phyloP scores from a whole-genome alignment of 164 flowering plant species.

The Vitis labrusca region DNA sequence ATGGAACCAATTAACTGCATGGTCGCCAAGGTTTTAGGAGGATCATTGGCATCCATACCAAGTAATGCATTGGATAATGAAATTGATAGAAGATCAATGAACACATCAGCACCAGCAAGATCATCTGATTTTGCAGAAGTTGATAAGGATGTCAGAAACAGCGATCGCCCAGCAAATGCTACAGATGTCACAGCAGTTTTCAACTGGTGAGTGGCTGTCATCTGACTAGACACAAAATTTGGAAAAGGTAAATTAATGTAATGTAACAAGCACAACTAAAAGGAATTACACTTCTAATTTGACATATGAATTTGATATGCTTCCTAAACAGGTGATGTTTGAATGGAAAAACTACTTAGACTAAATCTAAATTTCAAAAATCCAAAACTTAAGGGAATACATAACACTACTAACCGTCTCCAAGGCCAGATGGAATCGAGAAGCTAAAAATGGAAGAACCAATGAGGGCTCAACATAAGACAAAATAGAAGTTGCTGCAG shows the following conservation, averaged over 20 bases:
- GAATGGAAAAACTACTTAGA: not conserved
- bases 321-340: not conserved
- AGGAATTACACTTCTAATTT: not conserved
- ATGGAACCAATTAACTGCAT: conserved; percentile 94
- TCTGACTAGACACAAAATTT: conserved; percentile 49
- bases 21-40: conserved; percentile 96
- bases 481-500: conserved; percentile 84
- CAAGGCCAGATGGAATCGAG: conserved; percentile 90
- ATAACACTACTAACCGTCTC: conserved; percentile 77
- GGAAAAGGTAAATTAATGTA: conserved; percentile 21
- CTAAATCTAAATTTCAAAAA: not conserved
- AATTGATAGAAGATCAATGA: conserved; percentile 56
- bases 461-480: conserved; percentile 90
- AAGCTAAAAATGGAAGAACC: conserved; percentile 89
- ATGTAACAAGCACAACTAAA: conserved; percentile 4
- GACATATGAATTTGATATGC: not conserved
- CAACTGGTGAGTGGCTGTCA: conserved; percentile 97
- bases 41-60: conserved; percentile 99
- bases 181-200: conserved; percentile 91
- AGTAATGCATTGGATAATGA: conserved; percentile 89
- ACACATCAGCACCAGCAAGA: conserved; percentile 35
- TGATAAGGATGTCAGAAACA: conserved; percentile 62
- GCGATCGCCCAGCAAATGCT: conserved; percentile 86
- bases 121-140: conserved; percentile 38
- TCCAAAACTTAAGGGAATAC: not conserved